Evolutionary conservation across 2,329 filamentous ascomycete genomes (phyloP).

Genomic region (Fusarium redolens): DNA sequence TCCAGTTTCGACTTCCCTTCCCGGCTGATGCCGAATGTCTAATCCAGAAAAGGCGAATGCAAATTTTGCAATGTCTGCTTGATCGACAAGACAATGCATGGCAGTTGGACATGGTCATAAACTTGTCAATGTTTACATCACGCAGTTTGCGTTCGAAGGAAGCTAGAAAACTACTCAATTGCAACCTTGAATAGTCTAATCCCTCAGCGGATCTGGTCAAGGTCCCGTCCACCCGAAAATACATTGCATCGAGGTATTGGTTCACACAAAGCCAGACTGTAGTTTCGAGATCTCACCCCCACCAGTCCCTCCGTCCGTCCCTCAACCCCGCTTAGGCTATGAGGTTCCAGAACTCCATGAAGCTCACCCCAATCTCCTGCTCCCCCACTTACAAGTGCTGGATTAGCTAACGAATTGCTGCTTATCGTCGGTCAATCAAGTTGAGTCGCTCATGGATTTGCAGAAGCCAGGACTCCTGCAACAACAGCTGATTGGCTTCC

Average conservation of each 20-base stretch:
- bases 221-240: background rate
- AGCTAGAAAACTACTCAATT: constrained; percentile 7
- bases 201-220: background rate
- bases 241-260: background rate
- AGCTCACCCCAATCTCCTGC: constrained; percentile 8
- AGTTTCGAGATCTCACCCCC: constrained; percentile 25
- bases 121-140: background rate
- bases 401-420: constrained; percentile 2
- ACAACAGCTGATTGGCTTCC: constrained; percentile 41
- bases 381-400: constrained; percentile 6
- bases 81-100: background rate
- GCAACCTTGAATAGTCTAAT: background rate
- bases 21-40: background rate
- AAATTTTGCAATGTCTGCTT: background rate
- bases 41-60: background rate
- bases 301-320: constrained; percentile 15
- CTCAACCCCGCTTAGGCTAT: constrained; percentile 19
- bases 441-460: background rate
- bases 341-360: constrained; percentile 14
- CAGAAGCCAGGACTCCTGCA: fast-evolving
- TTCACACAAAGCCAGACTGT: background rate
- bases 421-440: background rate
- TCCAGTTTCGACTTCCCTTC: background rate
- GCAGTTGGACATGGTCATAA: background rate
- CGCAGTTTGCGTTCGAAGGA: background rate